Evolutionary conservation across 352 stramenopile genomes (phyloP).

Genomic region (Plasmopara viticola): DNA sequence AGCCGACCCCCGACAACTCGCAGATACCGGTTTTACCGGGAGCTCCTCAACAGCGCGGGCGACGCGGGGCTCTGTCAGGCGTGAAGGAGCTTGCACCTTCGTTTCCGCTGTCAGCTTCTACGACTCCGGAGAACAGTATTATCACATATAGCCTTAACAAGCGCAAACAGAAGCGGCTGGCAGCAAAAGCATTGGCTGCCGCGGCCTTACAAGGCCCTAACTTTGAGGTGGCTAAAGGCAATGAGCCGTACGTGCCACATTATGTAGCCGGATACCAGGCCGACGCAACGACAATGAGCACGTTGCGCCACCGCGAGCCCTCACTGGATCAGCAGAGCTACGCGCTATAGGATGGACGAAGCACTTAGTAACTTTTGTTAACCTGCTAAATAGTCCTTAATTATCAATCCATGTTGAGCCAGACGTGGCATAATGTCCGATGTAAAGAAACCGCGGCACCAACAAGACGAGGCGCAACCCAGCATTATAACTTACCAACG

Average conservation of each 20-base stretch:
- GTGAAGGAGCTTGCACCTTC: slow-evolving; percentile 26
- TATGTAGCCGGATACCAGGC: slow-evolving; percentile 32
- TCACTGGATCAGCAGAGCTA: slow-evolving; percentile 57
- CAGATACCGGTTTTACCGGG: slow-evolving; percentile 18
- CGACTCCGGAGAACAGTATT: slow-evolving; percentile 36
- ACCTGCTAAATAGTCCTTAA: slow-evolving; percentile 22
- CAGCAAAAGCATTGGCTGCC: slow-evolving; percentile 29
- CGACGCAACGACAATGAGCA: neutral
- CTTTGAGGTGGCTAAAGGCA: slow-evolving; percentile 30
- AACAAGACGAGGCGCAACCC: too few species aligned
- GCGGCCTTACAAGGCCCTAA: slow-evolving; percentile 19
- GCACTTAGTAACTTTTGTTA: slow-evolving; percentile 3
- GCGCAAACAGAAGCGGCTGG: slow-evolving; percentile 49
- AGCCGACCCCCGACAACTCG: slow-evolving; percentile 22
- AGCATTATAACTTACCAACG: too few species aligned
- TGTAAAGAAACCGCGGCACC: too few species aligned
- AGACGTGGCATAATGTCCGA: neutral
- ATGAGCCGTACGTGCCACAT: slow-evolving; percentile 30
- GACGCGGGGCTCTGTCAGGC: slow-evolving; percentile 36
- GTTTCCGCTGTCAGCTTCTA: slow-evolving; percentile 1
- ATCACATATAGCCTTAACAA: slow-evolving; percentile 55
- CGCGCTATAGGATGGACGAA: slow-evolving; percentile 48
- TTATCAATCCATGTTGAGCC: slow-evolving; percentile 19
- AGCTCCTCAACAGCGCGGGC: slow-evolving; percentile 23
- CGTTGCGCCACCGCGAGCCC: slow-evolving; percentile 26